phyloP scores from a whole-genome alignment of 257 asterid species.

The Nemophila menziesii region DNA sequence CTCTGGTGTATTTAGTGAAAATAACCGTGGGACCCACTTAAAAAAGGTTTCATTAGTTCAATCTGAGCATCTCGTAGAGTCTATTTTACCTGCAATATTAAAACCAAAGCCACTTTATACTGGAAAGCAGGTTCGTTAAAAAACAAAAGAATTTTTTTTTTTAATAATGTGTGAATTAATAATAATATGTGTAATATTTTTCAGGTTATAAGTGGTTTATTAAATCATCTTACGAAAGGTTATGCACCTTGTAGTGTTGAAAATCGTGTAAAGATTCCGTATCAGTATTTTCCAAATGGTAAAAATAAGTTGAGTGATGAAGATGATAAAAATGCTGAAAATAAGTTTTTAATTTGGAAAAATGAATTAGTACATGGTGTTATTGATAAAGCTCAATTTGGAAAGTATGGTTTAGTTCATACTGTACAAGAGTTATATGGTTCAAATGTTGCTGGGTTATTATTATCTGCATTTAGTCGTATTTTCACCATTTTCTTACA shows the following conservation, averaged over 20 bases:
- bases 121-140: conserved; percentile 75
- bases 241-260: conserved; percentile 69
- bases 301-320: conserved; percentile 24
- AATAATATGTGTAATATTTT: conserved; percentile 9
- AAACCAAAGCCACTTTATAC: conserved; percentile 98
- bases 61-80: conserved; percentile 48
- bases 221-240: conserved; percentile 77
- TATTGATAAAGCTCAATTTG: conserved; percentile 97
- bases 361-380: conserved; percentile 94
- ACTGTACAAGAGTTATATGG: conserved; percentile 96
- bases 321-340: conserved; percentile 66
- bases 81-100: conserved; percentile 75
- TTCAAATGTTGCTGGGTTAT: conserved; percentile 70
- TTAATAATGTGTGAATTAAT: too few species aligned
- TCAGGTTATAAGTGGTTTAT: conserved; percentile 80
- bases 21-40: conserved; percentile 27
- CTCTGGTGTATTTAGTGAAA: conserved; percentile 54
- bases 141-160: background rate
- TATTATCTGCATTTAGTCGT: conserved; percentile 88
- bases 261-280: conserved; percentile 70
- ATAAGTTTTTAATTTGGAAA: conserved; percentile 68
- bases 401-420: conserved; percentile 91
- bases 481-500: conserved; percentile 78
- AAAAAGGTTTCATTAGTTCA: conserved; percentile 42
- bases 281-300: conserved; percentile 43